Evolutionary conservation across 1,284 basidiomycete genomes (phyloP), one percentile per base, ranked within the genome.

Genomic region (Cutaneotrichosporon mucoides): DNA sequence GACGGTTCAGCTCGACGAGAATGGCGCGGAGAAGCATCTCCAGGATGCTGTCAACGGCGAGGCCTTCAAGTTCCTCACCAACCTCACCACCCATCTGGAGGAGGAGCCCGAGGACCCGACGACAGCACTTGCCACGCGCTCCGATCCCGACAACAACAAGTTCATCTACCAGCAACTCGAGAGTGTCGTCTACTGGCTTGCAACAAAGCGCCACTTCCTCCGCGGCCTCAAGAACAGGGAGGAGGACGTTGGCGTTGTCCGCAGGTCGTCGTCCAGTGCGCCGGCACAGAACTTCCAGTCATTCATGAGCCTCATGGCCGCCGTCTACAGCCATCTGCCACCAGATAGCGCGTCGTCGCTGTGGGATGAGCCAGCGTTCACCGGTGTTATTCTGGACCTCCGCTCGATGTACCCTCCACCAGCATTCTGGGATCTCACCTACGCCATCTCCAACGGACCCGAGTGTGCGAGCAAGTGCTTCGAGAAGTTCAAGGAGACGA

Each of bases 171-270:
- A 81, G 34, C 83, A 85, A 16, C 85, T 90, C 59, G 90, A 93
- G 69, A 79, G 80, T 1, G 82, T 95, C n/a, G 77, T 94, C 41
- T 83, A 85, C 13, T 79, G 89, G 45, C 86, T 96, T 66, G 86
- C 85, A 0, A 86, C 88, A 61, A 88, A 89, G 7, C 90, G 88
- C 11, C 88, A 89, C 0, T 89, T 94, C 73, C 81, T 96, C n/a
- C 85, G 90, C 46, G 91, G 90, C 72, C 87, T 96, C 72, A 91
- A 92, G 73, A 90, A 93, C 68, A 81, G 87, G 44, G 92, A 96
- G 73, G 93, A 96, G 76, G 93, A 96, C 71, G 76, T 88, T 34
- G 54, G 56, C 1, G 81, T 87, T 5, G 80, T 88, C 24, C 56
- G 72, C 40, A 62, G 70, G 33, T 44, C 83, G 80, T 15, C 86